Evolutionary conservation across 2,329 filamentous ascomycete species (phyloP), one percentile per base, ranked within the genome.

Genomic region (Chaetothyriales sp.): DNA sequence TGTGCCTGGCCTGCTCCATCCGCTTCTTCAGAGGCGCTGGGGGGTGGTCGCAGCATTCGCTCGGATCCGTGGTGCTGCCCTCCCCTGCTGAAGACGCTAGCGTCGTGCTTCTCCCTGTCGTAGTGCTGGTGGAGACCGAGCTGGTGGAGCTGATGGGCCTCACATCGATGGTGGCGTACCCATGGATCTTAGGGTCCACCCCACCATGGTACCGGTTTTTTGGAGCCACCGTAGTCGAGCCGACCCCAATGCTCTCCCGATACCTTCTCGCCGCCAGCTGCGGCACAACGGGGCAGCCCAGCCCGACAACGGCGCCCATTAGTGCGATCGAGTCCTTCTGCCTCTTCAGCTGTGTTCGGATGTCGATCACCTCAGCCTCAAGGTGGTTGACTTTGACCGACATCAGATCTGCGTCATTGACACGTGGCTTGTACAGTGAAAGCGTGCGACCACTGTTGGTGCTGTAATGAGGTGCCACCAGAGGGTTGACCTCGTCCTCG

Each of bases 31-130:
- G 32, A 15, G 32, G 32, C 10, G 7, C 15, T 12, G 32, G 32
- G 9, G 32, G 12, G 15, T 15, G 32, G 32, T 39, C 32, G 32
- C 32, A 48, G 43, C 53, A 51, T 19, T 55, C 53, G 4, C 28
- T 44, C 3, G 53, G 53, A 47, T 55, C 53, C 18, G 53, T 55
- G 43, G 49, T 49, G 18, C 51, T 53, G n/a, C 48, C 53, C 8
- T 55, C 53, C 18, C 51, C 50, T 5, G 39, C 28, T 1, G 43
- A 42, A 10, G 50, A 47, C 7, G 48, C 22, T 32, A 44, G 44
- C 22, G 49, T 48, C 39, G 46, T 39, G 39, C 44, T 25, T 19
- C 46, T 19, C 22, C 20, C 36, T 2, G 25, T 43, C 12, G 47
- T 43, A 20, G 20, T 44, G 3, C 50, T 36, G 2, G 48, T 49